These are phyloP conservation scores for Neopestalotiopsis sp. DNA, from an alignment of 2,329 filamentous ascomycete genomes.

Conservation along the genomic window DNA sequence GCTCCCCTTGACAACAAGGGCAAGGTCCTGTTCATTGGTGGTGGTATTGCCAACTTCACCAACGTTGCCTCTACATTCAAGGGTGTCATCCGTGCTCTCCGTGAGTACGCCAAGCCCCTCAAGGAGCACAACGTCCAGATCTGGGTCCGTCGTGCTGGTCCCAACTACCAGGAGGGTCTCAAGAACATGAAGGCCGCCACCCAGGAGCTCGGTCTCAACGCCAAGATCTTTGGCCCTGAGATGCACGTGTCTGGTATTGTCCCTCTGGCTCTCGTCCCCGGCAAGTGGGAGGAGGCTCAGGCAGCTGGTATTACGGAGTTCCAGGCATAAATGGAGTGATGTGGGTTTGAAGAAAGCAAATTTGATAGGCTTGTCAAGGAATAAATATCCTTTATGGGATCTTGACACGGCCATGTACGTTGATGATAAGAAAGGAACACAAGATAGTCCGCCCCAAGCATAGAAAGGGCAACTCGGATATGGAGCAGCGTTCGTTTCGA, in stretches of 20 bases:
- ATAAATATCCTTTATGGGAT: not conserved
- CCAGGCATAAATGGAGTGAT: slow-evolving; percentile 50
- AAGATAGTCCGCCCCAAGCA: slow-evolving; percentile 13
- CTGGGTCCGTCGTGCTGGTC: slow-evolving; percentile 89
- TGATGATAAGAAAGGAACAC: slow-evolving; percentile 19
- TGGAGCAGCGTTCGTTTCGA: slow-evolving; percentile 13
- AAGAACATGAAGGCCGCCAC: slow-evolving; percentile 99
- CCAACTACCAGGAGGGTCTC: slow-evolving; percentile 99
- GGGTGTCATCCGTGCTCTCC: slow-evolving; percentile 95
- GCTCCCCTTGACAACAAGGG: slow-evolving; percentile 84
- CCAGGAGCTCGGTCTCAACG: slow-evolving; percentile 83
- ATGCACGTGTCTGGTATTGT: slow-evolving; percentile 99
- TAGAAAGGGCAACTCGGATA: slow-evolving; percentile 3
- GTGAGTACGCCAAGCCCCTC: slow-evolving; percentile 84
- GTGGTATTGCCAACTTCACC: slow-evolving; percentile 99
- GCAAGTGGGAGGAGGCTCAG: slow-evolving; percentile 67
- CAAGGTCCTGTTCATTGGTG: slow-evolving; percentile 99
- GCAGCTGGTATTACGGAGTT: slow-evolving; percentile 58
- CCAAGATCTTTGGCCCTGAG: slow-evolving; percentile 72
- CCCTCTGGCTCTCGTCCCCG: slow-evolving; percentile 80
- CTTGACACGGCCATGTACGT: slow-evolving; percentile 21
- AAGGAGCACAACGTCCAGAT: slow-evolving; percentile 98
- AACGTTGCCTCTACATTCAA: slow-evolving; percentile 99
- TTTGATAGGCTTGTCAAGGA: not conserved
- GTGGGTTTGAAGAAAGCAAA: slow-evolving; percentile 9